Percentiles rank a stretch among this genome's conserved stretches.
These are phyloP conservation scores for Smittium culicis DNA, from an alignment of 371 early-diverging fungal species.

Conservation along the genomic window DNA sequence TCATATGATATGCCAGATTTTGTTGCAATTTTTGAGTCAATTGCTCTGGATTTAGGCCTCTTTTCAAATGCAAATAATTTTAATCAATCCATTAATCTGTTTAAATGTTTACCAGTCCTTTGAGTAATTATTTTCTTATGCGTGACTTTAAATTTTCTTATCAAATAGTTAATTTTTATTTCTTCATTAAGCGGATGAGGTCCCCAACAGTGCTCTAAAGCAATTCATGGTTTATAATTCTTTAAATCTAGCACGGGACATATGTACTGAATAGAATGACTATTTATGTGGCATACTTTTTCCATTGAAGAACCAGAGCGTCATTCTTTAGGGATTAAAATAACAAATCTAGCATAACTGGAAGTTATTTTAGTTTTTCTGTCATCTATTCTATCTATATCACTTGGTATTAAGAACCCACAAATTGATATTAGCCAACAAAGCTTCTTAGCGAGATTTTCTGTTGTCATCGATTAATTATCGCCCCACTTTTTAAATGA, in stretches of 20 bases:
- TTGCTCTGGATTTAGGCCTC: not conserved
- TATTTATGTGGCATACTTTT: not conserved
- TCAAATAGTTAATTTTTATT: not conserved
- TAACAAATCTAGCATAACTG: not conserved
- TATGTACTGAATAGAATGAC: not conserved
- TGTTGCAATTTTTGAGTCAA: conserved; percentile 1
- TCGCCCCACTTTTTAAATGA: not conserved
- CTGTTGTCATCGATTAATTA: not conserved
- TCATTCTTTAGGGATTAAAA: not conserved
- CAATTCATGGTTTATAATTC: not conserved
- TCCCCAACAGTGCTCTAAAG: too few species aligned
- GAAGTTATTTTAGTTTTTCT: not conserved
- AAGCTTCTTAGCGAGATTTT: conserved; percentile 1
- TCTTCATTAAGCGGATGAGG: not conserved
- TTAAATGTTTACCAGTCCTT: conserved; percentile 8
- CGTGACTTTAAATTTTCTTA: not conserved
- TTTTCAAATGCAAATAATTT: not conserved
- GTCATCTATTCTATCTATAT: not conserved
- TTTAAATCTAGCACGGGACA: not conserved
- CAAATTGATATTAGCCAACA: not conserved
- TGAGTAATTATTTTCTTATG: not conserved
- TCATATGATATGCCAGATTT: not conserved
- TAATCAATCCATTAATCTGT: not conserved
- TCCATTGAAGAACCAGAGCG: not conserved
- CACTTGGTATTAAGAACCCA: not conserved